Percentiles rank a stretch among this genome's conserved stretches.
Conservation (phyloP, 495 filamentous ascomycete genomes). For the Parathielavia hyrcaniae region DNA sequence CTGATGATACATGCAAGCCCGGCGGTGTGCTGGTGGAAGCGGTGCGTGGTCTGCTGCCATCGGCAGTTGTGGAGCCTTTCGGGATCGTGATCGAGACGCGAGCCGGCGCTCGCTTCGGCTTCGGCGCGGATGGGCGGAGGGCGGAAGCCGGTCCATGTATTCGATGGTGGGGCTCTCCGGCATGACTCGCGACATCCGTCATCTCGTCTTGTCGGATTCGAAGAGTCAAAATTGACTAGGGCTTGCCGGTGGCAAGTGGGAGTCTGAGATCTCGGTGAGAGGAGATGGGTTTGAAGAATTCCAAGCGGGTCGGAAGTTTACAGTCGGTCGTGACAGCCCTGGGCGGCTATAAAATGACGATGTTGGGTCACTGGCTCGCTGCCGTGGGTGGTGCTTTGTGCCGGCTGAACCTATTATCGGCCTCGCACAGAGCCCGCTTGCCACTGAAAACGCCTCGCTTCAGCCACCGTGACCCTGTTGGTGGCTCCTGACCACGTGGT, state of each 20-base stretch:
- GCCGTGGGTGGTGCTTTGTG: slow-evolving; percentile 1
- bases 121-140: slow-evolving; percentile 19
- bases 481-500: slow-evolving; percentile 1
- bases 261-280: slow-evolving; percentile 16
- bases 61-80: slow-evolving; percentile 15
- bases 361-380: too few species aligned
- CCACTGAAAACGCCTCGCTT: background rate
- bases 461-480: background rate
- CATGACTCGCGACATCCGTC: slow-evolving; percentile 22
- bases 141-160: slow-evolving; percentile 18
- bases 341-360: slow-evolving; percentile 8
- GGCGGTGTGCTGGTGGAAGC: slow-evolving; percentile 10
- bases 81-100: slow-evolving; percentile 29
- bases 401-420: slow-evolving; percentile 2
- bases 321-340: background rate
- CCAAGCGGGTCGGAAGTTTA: background rate
- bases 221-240: slow-evolving; percentile 4
- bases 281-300: slow-evolving; percentile 7
- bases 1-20: slow-evolving; percentile 22
- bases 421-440: background rate
- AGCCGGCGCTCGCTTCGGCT: slow-evolving; percentile 23
- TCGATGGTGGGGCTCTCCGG: slow-evolving; percentile 8
- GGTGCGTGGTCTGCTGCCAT: slow-evolving; percentile 14
- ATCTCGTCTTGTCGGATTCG: slow-evolving; percentile 13
- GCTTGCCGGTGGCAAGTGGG: slow-evolving; percentile 11